A percentile compares a stretch with the other conserved stretches of the same genome.
phyloP scores from a whole-genome alignment of 768 basidiomycete genomes.

The Coprinopsis cinerea region DNA sequence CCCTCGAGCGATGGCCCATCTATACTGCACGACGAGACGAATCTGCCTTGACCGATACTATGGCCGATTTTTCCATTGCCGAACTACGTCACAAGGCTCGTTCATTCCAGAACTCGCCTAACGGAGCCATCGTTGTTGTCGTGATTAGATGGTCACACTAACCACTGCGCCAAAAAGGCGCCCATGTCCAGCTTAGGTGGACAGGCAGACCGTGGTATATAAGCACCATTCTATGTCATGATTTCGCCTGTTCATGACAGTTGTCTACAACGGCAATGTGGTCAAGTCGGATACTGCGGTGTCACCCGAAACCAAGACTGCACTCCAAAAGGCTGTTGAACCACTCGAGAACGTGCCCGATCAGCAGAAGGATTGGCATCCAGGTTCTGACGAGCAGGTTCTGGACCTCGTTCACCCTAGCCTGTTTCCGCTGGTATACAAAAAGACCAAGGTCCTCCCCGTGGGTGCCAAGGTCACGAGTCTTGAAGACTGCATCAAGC shows the following conservation, averaged over 20 bases:
- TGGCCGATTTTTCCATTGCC: conserved; percentile 19
- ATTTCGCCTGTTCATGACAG: no score
- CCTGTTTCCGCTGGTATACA: conserved; percentile 31
- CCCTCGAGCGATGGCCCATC: background rate
- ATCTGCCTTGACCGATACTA: conserved; percentile 10
- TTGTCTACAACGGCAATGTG: conserved; percentile 18
- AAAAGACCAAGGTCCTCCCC: conserved; percentile 2
- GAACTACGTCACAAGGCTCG: conserved; percentile 19
- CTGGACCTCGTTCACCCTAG: conserved; percentile 41
- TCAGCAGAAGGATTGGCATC: conserved; percentile 37
- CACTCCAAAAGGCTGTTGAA: conserved; percentile 17
- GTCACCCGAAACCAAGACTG: conserved; percentile 12
- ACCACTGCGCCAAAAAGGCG: no score
- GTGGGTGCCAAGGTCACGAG: conserved; percentile 2
- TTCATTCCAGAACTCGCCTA: conserved; percentile 6
- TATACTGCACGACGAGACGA: background rate
- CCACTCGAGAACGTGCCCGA: conserved; percentile 30
- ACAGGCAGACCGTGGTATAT: no score
- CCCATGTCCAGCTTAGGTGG: no score
- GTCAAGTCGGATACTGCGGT: conserved; percentile 27
- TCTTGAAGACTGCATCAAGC: conserved; percentile 13
- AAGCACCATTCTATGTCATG: no score
- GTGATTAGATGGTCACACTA: no score
- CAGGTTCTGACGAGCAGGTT: conserved; percentile 32
- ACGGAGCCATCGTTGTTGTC: conserved; percentile 14